These are phyloP conservation scores for Telopea speciosissima DNA, from an alignment of 177 flowering plant genomes.

Conservation along the genomic window DNA sequence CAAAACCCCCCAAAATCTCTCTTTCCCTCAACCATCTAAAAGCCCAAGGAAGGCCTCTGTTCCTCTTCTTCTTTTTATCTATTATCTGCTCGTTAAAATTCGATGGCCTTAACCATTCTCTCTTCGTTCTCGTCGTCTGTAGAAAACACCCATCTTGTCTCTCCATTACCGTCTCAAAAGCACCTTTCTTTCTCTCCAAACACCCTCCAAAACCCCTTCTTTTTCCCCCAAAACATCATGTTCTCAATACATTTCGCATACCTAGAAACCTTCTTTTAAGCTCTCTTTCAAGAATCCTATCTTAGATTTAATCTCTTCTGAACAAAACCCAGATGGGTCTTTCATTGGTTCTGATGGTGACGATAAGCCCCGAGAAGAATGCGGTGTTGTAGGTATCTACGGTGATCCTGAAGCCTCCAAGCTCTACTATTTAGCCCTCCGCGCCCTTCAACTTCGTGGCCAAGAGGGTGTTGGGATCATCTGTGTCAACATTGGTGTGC, in stretches of 20 bases:
- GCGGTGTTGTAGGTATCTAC: conserved; percentile 6
- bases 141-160: conserved; percentile 11
- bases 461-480: conserved; percentile 98
- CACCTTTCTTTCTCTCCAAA: conserved; percentile 12
- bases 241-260: conserved; percentile 3
- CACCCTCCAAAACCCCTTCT: no score
- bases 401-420: conserved; percentile 27
- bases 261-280: conserved; percentile 2
- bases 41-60: not conserved
- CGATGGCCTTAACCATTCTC: conserved; percentile 27
- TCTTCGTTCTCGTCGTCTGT: conserved; percentile 16
- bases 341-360: conserved; percentile 17
- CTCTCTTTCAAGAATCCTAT: conserved; percentile 25
- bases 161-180: conserved; percentile 5
- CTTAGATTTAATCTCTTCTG: conserved; percentile 20
- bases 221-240: conserved; percentile 4
- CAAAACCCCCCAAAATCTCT: not conserved
- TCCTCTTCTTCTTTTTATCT: not conserved
- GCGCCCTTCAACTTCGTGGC: conserved; percentile 88
- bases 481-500: conserved; percentile 37
- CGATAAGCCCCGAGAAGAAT: conserved; percentile 54
- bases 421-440: conserved; percentile 78
- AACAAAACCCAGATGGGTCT: conserved; percentile 12
- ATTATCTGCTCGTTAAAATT: not conserved
- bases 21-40: not conserved